Base-by-base conservation (phyloP, 2,329 filamentous ascomycete genomes). In the Hypomyces perniciosus region DNA sequence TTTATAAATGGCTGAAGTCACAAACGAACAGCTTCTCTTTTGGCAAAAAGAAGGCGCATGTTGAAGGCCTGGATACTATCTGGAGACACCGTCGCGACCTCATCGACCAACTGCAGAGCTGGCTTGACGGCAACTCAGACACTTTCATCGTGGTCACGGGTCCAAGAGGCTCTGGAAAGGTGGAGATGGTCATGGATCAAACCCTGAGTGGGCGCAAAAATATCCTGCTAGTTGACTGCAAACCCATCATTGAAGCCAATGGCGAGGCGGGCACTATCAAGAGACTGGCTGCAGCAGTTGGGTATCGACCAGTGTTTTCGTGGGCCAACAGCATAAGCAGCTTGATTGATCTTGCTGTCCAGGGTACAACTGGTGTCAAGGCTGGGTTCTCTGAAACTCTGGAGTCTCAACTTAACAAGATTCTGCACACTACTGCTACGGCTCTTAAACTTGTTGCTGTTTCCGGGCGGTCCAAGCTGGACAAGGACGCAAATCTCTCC, bases 311-410 rank as follows among this genome's bases (percentile, higher is more conserved):
- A 0, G 83, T 99, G 0, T 99, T 99, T 66, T 95, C 89, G 0
- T 97, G 91, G 88, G 87, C 95, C 71, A 96, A 97, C 68, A 96
- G 84, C 62, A 82, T 97, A 57, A 95, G 88, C 69, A 95, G 90
- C 65, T 81, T 96, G 70, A 77, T 96, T 56, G 93, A 97, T 60
- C 79, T 97, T 35, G 93, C 92, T 26, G 89, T 93, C 1, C 92
- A 96, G 66, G 88, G 91, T 59, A 93, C 93, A 9, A 95, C 92
- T 20, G 92, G 92, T 9, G 88, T 95, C 52, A 96, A 97, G 70
- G 88, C 90, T 5, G 91, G 91, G 6, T 96, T 97, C 64, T 95
- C 89, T 0, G 92, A 96, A 65, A 96, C 90, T 0, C 73, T 96
- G 29, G 92, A 96, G 63, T 85, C 87, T 0, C 91, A 97, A 61